Evolutionary conservation across 192 early-diverging fungal species (phyloP).

Genomic region (Backusella parvicylindrica): DNA sequence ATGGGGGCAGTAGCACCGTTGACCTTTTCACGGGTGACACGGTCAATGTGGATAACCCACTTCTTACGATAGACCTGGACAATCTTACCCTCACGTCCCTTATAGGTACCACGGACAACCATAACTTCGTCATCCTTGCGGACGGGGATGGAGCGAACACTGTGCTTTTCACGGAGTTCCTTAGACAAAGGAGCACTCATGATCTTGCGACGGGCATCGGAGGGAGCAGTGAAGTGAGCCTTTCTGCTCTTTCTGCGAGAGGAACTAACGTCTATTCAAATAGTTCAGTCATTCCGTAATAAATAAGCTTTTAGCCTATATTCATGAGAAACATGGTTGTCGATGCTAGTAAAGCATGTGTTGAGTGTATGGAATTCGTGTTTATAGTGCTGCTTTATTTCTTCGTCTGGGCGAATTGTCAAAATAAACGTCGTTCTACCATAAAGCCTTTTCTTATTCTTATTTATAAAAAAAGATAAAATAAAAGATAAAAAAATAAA

Average conservation of each 20-base stretch:
- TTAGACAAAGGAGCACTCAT: constrained; percentile 96
- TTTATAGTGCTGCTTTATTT: background rate
- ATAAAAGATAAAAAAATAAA: background rate
- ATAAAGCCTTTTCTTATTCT: background rate
- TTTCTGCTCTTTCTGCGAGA: constrained; percentile 91
- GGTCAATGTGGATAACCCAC: constrained; percentile 99
- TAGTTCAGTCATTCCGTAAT: background rate
- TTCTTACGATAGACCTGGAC: constrained; percentile 96
- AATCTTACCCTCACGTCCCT: constrained; percentile 98
- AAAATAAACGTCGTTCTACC: background rate
- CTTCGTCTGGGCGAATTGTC: background rate
- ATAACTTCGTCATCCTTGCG: constrained; percentile 98
- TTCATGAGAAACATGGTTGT: background rate
- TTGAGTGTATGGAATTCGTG: background rate
- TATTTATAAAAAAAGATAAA: background rate
- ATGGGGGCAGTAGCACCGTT: constrained; percentile 91
- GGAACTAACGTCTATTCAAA: constrained; percentile 73
- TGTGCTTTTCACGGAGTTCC: constrained; percentile 97
- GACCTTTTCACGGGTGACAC: constrained; percentile 94
- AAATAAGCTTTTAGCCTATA: background rate
- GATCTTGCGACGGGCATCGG: constrained; percentile 90
- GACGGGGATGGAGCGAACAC: constrained; percentile 95
- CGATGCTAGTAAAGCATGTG: background rate
- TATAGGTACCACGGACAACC: constrained; percentile 91
- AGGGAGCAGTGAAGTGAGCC: constrained; percentile 98